Percentiles rank a stretch among this genome's conserved stretches.
These are phyloP conservation scores for Lepidium aucheri DNA, from an alignment of 345 rosid species.

Conservation along the genomic window DNA sequence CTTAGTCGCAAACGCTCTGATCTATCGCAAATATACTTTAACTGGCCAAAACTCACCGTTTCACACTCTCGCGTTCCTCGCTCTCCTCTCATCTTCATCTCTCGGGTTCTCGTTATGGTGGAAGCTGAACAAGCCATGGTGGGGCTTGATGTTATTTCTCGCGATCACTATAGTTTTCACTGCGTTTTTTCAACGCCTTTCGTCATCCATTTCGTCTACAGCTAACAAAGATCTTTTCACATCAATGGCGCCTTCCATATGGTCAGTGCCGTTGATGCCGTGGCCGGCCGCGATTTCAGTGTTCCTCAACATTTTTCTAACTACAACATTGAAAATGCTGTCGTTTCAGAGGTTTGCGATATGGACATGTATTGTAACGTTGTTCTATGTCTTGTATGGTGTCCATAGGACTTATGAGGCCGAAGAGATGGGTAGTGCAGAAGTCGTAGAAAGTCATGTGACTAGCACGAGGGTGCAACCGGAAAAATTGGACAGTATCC, in stretches of 20 bases:
- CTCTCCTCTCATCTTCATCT: conserved; percentile 53
- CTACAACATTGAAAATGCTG: conserved; percentile 49
- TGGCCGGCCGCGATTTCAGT: conserved; percentile 78
- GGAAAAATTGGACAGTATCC: conserved; percentile 32
- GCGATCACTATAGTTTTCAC: conserved; percentile 34
- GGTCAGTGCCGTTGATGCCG: conserved; percentile 93
- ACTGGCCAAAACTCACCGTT: conserved; percentile 38
- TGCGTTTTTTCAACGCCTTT: conserved; percentile 37
- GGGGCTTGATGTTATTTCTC: conserved; percentile 50
- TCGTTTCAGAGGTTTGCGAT: conserved; percentile 62
- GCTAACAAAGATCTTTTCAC: conserved; percentile 9
- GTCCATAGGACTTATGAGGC: conserved; percentile 83
- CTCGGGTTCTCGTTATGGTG: conserved; percentile 62
- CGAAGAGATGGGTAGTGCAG: conserved; percentile 47
- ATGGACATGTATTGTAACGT: conserved; percentile 58
- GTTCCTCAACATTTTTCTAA: conserved; percentile 69
- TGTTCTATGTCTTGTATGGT: conserved; percentile 75
- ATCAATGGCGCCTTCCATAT: conserved; percentile 9
- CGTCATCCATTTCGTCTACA: conserved; percentile 14
- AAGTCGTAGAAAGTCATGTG: conserved; percentile 7
- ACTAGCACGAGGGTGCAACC: conserved; percentile 32
- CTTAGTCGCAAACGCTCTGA: conserved; percentile 81
- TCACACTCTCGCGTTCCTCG: conserved; percentile 58
- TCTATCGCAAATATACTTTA: conserved; percentile 53
- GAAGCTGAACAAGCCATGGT: conserved; percentile 45